Evolutionary conservation across 768 basidiomycete species (phyloP).

Genomic region (Amanita jacksonii): DNA sequence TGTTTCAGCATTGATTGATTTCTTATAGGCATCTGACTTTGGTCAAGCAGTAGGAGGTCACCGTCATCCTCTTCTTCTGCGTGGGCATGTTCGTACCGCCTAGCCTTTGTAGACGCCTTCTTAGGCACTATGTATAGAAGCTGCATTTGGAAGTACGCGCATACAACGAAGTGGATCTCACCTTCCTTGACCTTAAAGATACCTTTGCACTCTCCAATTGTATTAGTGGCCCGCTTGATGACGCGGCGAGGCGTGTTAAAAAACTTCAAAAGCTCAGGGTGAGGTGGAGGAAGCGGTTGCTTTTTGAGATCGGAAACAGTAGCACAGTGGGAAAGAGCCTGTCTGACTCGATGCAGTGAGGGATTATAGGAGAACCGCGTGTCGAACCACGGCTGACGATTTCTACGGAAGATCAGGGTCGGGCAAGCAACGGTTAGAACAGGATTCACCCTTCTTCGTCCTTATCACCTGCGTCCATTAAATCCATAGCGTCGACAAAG

Average conservation of each 20-base stretch:
- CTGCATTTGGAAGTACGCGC: not conserved
- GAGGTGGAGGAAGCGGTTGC: constrained; percentile 76
- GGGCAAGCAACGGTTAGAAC: not conserved
- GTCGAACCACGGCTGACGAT: constrained; percentile 66
- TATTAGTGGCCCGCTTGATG: constrained; percentile 45
- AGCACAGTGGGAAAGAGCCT: constrained; percentile 87
- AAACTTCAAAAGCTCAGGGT: constrained; percentile 78
- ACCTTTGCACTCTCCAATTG: constrained; percentile 52
- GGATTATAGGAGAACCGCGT: constrained; percentile 77
- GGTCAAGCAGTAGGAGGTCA: constrained; percentile 47
- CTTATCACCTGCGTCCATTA: constrained; percentile 66
- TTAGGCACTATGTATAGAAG: constrained; percentile 43
- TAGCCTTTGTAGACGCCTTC: constrained; percentile 37
- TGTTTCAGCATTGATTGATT: constrained; percentile 8
- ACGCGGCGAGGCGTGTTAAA: constrained; percentile 69
- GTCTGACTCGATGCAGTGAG: constrained; percentile 82
- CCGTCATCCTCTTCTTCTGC: constrained; percentile 58
- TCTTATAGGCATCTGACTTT: constrained; percentile 19
- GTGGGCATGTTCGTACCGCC: constrained; percentile 54
- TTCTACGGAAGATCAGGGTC: constrained; percentile 26
- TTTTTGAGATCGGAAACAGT: constrained; percentile 62
- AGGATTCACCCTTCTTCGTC: constrained; percentile 63
- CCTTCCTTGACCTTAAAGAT: constrained; percentile 77
- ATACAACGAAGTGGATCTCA: constrained; percentile 15
- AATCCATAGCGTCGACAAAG: constrained; percentile 84